Percentiles rank a stretch among this genome's conserved stretches.
These are phyloP conservation scores for Amaranthus cruentus DNA, from an alignment of 148 eudicot species.

Conservation along the genomic window DNA sequence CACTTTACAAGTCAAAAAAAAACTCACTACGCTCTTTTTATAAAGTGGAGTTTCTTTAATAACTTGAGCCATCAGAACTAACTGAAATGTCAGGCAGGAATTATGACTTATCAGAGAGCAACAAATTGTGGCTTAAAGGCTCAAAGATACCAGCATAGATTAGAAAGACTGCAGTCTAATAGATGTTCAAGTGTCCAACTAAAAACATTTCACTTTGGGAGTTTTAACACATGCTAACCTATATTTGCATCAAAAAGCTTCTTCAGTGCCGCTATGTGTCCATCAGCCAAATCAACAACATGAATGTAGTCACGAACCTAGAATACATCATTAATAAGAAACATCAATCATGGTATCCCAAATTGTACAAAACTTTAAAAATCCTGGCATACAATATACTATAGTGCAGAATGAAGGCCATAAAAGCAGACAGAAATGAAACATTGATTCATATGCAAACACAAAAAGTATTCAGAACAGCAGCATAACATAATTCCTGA, in stretches of 20 bases:
- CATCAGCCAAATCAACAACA: slow-evolving; percentile 96
- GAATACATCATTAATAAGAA: slow-evolving; percentile 8
- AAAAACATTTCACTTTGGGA: background rate
- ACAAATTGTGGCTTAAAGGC: too few relatives aligned
- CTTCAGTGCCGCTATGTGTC: slow-evolving; percentile 81
- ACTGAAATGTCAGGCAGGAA: too few relatives aligned
- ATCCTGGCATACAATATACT: background rate
- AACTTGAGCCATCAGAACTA: too few relatives aligned
- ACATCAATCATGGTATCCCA: background rate
- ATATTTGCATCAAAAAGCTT: slow-evolving; percentile 65
- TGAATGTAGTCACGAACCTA: slow-evolving; percentile 99
- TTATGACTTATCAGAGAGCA: too few relatives aligned
- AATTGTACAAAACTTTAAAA: background rate
- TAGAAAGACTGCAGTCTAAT: too few relatives aligned
- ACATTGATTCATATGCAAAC: background rate
- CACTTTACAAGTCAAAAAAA: background rate
- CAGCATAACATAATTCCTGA: background rate
- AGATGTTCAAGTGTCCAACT: background rate
- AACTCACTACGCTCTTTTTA: background rate
- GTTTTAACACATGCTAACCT: slow-evolving; percentile 34
- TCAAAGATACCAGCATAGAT: too few relatives aligned
- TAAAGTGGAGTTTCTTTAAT: too few relatives aligned
- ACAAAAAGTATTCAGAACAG: background rate
- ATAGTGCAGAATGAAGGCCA: background rate
- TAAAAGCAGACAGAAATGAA: background rate